phyloP scores from a whole-genome alignment of 305 asterid genomes.

The Andrographis paniculata region DNA sequence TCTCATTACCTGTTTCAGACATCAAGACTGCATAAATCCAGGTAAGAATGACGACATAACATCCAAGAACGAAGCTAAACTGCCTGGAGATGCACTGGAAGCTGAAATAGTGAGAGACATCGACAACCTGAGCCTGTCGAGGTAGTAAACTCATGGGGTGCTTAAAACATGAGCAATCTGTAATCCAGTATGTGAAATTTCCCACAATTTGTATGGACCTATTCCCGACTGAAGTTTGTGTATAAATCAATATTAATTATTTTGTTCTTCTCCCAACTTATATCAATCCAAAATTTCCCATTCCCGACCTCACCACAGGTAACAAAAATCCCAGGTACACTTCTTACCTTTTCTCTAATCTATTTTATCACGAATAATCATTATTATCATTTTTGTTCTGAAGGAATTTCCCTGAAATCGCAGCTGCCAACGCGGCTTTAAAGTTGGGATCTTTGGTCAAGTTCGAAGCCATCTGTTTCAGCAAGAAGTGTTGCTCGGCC shows the following conservation, averaged over 20 bases:
- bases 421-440: constrained; percentile 63
- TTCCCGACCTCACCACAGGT: background rate
- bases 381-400: constrained; percentile 29
- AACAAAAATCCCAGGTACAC: background rate
- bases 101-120: constrained; percentile 31
- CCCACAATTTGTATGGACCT: background rate
- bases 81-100: constrained; percentile 27
- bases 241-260: background rate
- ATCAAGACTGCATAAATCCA: constrained; percentile 38
- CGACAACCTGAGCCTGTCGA: constrained; percentile 44
- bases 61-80: constrained; percentile 25
- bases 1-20: constrained; percentile 63
- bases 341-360: background rate
- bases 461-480: constrained; percentile 77
- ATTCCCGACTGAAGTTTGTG: background rate
- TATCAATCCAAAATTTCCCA: background rate
- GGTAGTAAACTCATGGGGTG: constrained; percentile 19
- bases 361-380: background rate
- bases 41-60: constrained; percentile 21
- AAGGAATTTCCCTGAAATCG: constrained; percentile 56
- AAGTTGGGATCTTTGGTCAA: constrained; percentile 58
- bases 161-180: background rate
- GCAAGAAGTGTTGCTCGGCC: constrained; percentile 38
- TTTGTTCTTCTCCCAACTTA: background rate
- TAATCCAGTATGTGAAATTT: constrained; percentile 20